Percentiles rank a stretch among this genome's conserved stretches.
Evolutionary conservation across 140 eudicot species (phyloP).

Genomic region (Senecio squalidus): DNA sequence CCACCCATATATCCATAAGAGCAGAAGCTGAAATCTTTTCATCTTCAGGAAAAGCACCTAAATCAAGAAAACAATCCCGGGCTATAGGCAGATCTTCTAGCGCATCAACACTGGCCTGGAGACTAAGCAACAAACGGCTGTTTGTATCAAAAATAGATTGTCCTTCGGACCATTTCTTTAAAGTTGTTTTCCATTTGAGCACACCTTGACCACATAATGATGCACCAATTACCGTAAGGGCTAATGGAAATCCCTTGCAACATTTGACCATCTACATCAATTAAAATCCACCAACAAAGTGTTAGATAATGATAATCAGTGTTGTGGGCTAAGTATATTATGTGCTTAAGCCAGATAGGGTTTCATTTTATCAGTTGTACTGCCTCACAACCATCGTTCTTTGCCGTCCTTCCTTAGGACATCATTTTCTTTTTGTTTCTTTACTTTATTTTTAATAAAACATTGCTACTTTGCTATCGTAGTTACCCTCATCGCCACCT

Average conservation of each 20-base stretch:
- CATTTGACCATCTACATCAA: slow-evolving; percentile 30
- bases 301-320: no score
- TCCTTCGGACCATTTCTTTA: slow-evolving; percentile 34
- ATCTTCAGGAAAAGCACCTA: slow-evolving; percentile 57
- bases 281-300: no score
- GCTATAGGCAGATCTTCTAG: slow-evolving; percentile 25
- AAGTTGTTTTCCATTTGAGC: slow-evolving; percentile 29
- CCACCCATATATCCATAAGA: slow-evolving; percentile 58
- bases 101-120: slow-evolving; percentile 38
- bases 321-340: no score
- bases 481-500: no score
- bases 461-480: no score
- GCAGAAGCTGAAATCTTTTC: slow-evolving; percentile 39
- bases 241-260: slow-evolving; percentile 49
- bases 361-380: no score
- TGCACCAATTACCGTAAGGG: slow-evolving; percentile 48
- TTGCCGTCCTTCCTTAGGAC: no score
- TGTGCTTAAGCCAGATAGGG: no score
- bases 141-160: slow-evolving; percentile 27
- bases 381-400: no score
- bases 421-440: no score
- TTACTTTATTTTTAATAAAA: no score
- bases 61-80: slow-evolving; percentile 45
- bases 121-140: slow-evolving; percentile 25
- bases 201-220: slow-evolving; percentile 35